These are phyloP conservation scores for Penicillium concentricum DNA, from an alignment of 2,329 filamentous ascomycete genomes.

Conservation along the genomic window DNA sequence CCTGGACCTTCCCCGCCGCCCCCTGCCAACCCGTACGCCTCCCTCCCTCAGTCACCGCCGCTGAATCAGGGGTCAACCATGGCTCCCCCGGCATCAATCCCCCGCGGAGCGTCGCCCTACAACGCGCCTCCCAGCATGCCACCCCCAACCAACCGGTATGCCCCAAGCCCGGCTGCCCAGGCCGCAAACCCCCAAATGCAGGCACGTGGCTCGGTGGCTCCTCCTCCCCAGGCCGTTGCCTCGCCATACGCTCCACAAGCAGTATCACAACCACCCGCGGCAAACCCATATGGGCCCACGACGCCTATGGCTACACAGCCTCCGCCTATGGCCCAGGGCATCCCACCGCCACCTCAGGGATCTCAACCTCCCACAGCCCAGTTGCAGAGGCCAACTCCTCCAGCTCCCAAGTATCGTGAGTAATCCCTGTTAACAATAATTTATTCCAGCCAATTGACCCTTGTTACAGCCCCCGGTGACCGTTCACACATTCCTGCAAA, in stretches of 20 bases:
- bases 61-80: conserved; percentile 34
- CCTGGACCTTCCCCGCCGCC: conserved; percentile 61
- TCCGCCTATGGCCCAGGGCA: conserved; percentile 28
- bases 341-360: conserved; percentile 39
- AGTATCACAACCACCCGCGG: conserved; percentile 35
- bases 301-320: conserved; percentile 47
- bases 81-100: conserved; percentile 54
- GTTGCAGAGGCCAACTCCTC: conserved; percentile 49
- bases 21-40: conserved; percentile 41
- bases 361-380: conserved; percentile 50
- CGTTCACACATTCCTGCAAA: conserved; percentile 79
- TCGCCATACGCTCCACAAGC: conserved; percentile 61
- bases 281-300: conserved; percentile 46
- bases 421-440: neutral
- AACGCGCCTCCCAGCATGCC: conserved; percentile 70
- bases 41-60: conserved; percentile 44
- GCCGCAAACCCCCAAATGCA: conserved; percentile 48
- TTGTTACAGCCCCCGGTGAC: conserved; percentile 64
- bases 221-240: conserved; percentile 42
- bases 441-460: conserved; percentile 15
- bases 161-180: conserved; percentile 63
- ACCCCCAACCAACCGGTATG: conserved; percentile 74
- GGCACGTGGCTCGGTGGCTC: conserved; percentile 50
- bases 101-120: conserved; percentile 80
- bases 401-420: conserved; percentile 68